A percentile compares a stretch with the other conserved stretches of the same genome.
phyloP scores from a whole-genome alignment of 345 rosid genomes.

The Populus pruinosa region DNA sequence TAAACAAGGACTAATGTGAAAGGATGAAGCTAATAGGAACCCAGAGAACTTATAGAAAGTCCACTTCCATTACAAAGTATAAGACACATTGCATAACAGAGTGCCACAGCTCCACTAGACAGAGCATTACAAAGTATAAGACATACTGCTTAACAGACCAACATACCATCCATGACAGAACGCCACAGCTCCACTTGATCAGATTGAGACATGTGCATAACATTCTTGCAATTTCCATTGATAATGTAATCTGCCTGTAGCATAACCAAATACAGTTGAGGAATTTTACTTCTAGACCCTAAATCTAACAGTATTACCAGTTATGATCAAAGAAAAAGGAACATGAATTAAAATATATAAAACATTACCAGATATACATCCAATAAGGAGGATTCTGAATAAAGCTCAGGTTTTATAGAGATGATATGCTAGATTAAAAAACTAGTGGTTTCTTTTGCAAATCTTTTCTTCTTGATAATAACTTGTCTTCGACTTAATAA shows the following conservation, averaged over 20 bases:
- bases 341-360: neutral
- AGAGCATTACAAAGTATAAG: neutral
- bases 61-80: neutral
- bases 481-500: no score
- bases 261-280: conserved; percentile 12
- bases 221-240: conserved; percentile 92
- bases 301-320: neutral
- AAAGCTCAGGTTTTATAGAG: neutral
- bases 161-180: conserved; percentile 75
- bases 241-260: conserved; percentile 87
- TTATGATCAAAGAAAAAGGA: neutral
- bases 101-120: conserved; percentile 75
- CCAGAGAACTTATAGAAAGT: neutral
- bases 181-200: conserved; percentile 89
- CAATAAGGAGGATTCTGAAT: neutral
- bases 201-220: conserved; percentile 90
- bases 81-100: conserved; percentile 66
- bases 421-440: neutral
- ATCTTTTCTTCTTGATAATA: no score
- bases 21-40: neutral
- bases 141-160: neutral
- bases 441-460: no score
- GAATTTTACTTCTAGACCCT: neutral
- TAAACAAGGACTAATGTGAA: neutral
- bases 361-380: neutral